Evolutionary conservation across 106 monocot species (phyloP), one percentile per base, ranked within the genome.

Genomic region (Posidonia australis): DNA sequence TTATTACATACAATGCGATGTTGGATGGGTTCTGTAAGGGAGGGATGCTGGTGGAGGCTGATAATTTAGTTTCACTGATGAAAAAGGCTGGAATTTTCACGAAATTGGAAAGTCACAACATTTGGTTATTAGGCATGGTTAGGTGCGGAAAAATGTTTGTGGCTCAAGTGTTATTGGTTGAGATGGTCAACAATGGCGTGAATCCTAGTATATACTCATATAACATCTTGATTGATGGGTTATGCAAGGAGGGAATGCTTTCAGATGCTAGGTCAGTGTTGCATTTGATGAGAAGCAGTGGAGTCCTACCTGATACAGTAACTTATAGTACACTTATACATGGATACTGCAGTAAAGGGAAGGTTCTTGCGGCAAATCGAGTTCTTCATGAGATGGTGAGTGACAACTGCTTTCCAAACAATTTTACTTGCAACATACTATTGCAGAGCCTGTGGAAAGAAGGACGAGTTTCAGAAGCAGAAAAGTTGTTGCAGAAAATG

Each of bases 371-470:
- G 41, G 96, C 96, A 19, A 87, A 62, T 36, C 60, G 24, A 61
- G 51, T 79, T 70, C 96, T 96, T 22, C 65, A 87, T 64, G 87
- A 90, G 67, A 96, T 96, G 96, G 67, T 63, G 2, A 78, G 32
- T 3, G 63, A 70, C 69, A 82, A 71, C 14, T 90, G 82, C 75
- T 75, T 77, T 60, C 90, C 90, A 4, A 87, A 87, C 51, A 52
- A 54, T 28, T 80, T 83, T 70, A 90, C 90, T 57, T 96, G 82
- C 74, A 96, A 96, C 57, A 81, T 96, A 22, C 70, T 96, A 60
- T 52, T 96, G 60, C 77, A 87, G 56, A 96, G 96, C 71, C 65
- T 96, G 16, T 87, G 79, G 84, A 87, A 82, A 77, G 84, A 90
- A 77, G 96, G 87, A 13, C 87, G 77, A 67, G 72, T 46, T 20